Base-by-base conservation (phyloP, 2,329 filamentous ascomycete genomes). In the Ilyonectria mors-panacis region DNA sequence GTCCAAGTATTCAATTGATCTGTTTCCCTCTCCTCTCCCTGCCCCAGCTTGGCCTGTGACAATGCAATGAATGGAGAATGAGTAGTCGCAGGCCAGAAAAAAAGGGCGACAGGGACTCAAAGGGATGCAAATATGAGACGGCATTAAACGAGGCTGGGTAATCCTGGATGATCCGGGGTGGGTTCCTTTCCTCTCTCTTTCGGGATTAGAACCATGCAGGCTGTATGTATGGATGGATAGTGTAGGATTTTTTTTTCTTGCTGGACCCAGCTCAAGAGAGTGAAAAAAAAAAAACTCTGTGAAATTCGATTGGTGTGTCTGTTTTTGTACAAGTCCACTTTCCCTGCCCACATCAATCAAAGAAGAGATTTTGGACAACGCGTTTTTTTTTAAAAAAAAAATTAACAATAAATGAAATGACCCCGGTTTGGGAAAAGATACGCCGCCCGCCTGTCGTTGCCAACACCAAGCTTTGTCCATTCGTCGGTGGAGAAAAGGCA, bases 241-340 rank as follows among this genome's bases (percentile, higher is more conserved):
- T 21, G 50, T 47, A 48, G 35, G 39, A 53, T 55, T 68, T 61
- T 47, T 47, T 45, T 35, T 35, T 48, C 23, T 48, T 53, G 60
- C 61, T 68, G 51, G 68, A 65, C 69, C 57, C 57, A 66, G 59
- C 65, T 64, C 66, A 72, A 68, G 55, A 56, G 56, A 59, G 53
- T 54, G 64, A 59, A 59, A 65, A 57, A 39, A 33, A 67, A 67
- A 68, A 33, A 67, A 67, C 67, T 68, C 33, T 71, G 67, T 73
- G 70, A 66, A 70, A 69, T 78, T 75, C 73, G 69, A 78, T 77
- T 78, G 74, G 67, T 76, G 74, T 69, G 67, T 68, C 58, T 73
- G 64, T 66, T 72, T 63, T 72, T 66, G 63, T 75, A 75, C 69
- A 75, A 76, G 59, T 73, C 73, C 73, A 74, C 73, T 74, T 44